Evolutionary conservation across 805 yeast species (phyloP).

Genomic region (Metschnikowia cubensis): DNA sequence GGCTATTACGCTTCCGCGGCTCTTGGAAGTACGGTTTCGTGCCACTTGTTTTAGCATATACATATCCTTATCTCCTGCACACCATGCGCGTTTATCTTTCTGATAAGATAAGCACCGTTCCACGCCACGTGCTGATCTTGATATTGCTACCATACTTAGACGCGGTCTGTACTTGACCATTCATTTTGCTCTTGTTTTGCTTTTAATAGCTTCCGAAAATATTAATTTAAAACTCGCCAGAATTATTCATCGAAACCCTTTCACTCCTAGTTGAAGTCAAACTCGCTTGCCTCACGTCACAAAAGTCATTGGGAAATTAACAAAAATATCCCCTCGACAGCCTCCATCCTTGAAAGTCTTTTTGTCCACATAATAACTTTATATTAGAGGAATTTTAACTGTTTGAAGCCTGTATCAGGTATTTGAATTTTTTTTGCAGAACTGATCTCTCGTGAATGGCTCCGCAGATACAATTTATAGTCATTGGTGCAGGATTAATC

Average conservation of each 20-base stretch:
- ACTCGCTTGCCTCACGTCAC: no score
- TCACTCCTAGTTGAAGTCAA: no score
- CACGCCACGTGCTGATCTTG: constrained; percentile 1
- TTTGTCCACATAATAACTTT: background rate
- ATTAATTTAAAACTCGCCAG: background rate
- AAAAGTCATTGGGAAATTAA: no score
- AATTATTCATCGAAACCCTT: background rate
- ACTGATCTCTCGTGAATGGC: constrained; percentile 1
- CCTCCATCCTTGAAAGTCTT: no score
- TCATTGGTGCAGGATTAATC: constrained; percentile 27
- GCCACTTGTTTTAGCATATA: background rate
- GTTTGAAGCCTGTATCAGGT: background rate
- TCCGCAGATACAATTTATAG: constrained; percentile 9
- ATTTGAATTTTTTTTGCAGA: no score
- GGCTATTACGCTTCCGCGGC: no score
- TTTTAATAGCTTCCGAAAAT: background rate
- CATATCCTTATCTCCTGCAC: background rate
- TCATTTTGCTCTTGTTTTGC: background rate
- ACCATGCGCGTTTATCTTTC: background rate
- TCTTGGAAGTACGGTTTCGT: no score
- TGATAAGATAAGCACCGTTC: constrained; percentile 1
- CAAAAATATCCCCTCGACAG: no score
- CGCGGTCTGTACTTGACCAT: background rate
- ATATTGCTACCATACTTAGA: background rate
- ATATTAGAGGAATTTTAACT: background rate